Base-by-base conservation (phyloP, 2,329 filamentous ascomycete species). In the Paraphoma chrysanthemicola region DNA sequence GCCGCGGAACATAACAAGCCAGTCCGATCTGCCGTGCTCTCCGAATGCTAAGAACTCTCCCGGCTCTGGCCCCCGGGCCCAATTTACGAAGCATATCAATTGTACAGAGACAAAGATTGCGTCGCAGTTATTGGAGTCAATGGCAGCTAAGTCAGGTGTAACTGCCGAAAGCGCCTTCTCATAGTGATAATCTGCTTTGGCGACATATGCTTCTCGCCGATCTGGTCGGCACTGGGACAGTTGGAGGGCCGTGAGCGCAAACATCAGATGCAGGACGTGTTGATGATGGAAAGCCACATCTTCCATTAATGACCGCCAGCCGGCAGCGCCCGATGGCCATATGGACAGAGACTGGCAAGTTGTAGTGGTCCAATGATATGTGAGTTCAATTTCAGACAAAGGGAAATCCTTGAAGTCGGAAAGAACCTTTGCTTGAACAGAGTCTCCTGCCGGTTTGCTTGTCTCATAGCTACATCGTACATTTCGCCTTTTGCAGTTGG, bases 31-130 rank as follows among this genome's bases (percentile, higher is more conserved):
- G 31, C 60, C 60, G 2, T 62, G 54, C 23, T 56, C 50, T n/a
- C 67, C 66, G 23, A 73, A 73, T 6, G 70, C 69, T 14, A 73
- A 67, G 39, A 66, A 73, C 48, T 73, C 69, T 6, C 68, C 70
- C 4, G 66, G 61, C 36, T 67, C 61, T 1, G 69, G 69, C 2
- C 69, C 69, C 12, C 62, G 60, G 6, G 64, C 68, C 63, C 65
- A 70, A 14, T 30, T 53, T 17, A 72, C 57, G 42, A 70, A 68
- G 52, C 65, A 70, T 1, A 73, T 62, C 14, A 70, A 47, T 39
- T 72, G 65, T 3, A 68, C 69, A 4, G 68, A 63, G 10, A 62
- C 18, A 9, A 70, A 45, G 1, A 73, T 60, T 28, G 68, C 65
- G 28, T 73, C 67, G 44, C 62, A 69, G 16, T 72, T 70, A 9